phyloP scores from a whole-genome alignment of 345 rosid species.

The Linum trigynum region DNA sequence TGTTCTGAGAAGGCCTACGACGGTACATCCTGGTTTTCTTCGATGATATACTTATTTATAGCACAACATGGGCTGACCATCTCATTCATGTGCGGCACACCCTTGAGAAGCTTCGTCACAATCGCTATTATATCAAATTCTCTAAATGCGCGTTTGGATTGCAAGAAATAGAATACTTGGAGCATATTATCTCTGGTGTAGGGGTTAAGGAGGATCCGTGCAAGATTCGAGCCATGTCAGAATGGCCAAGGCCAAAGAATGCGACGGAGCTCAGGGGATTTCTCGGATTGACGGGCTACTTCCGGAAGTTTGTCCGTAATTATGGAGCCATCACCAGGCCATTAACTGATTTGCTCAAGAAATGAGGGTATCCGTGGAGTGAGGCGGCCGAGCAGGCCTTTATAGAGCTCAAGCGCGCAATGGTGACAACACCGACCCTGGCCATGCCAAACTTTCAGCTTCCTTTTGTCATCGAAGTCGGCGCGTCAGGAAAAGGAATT shows the following conservation, averaged over 20 bases:
- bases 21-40: neutral
- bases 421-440: neutral
- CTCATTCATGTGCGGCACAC: neutral
- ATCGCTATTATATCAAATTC: neutral
- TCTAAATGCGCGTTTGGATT: neutral
- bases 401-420: neutral
- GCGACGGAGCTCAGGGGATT: neutral
- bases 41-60: neutral
- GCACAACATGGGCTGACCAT: neutral
- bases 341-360: neutral
- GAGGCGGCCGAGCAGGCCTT: neutral
- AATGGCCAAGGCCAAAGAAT: neutral
- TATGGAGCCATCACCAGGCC: neutral
- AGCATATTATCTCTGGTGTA: neutral
- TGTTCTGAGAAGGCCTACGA: neutral
- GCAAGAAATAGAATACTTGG: no score
- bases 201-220: neutral
- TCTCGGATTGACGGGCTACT: slow-evolving; percentile 1
- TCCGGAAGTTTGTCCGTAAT: neutral
- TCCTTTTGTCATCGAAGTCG: no score
- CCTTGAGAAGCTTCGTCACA: neutral
- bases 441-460: neutral
- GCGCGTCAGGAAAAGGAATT: neutral
- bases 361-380: neutral
- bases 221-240: neutral